These are phyloP conservation scores for Durusdinium trenchii DNA, from an alignment of 73 alveolate species.

Conservation along the genomic window DNA sequence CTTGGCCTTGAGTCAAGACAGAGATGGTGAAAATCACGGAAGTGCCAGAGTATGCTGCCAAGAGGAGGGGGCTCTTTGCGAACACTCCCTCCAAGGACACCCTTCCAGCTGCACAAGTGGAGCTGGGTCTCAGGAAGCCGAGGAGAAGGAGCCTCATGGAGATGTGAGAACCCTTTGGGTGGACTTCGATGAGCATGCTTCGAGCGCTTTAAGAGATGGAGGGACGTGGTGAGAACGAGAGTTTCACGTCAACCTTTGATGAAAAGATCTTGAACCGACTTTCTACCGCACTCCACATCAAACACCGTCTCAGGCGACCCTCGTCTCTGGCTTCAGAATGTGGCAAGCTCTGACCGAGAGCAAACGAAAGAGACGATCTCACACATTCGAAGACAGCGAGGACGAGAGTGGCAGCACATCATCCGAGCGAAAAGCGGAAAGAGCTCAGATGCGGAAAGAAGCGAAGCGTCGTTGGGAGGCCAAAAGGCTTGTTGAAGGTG, in stretches of 20 bases:
- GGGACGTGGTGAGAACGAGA: neutral
- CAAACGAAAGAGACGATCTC: slow-evolving; percentile 11
- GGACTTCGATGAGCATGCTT: slow-evolving; percentile 40
- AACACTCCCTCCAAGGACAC: neutral
- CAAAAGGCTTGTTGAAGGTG: no score
- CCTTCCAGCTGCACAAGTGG: neutral
- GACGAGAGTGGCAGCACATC: no score
- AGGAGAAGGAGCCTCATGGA: neutral
- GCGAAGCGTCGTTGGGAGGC: no score
- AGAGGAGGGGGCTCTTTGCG: neutral
- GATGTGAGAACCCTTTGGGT: slow-evolving; percentile 59
- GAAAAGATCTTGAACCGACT: neutral
- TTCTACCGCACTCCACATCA: neutral
- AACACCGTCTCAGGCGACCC: neutral
- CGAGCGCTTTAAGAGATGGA: slow-evolving; percentile 52
- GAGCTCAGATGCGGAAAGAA: no score
- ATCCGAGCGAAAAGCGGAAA: no score
- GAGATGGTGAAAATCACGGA: neutral
- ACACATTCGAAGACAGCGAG: no score
- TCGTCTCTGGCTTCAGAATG: slow-evolving; percentile 24
- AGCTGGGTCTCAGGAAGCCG: neutral
- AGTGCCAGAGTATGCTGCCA: neutral
- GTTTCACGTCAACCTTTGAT: neutral
- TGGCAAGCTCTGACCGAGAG: neutral
- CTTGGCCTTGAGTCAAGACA: neutral